Evolutionary conservation across 2,329 filamentous ascomycete species (phyloP), one percentile per base, ranked within the genome.

Genomic region (Pestalotiopsis sp.): DNA sequence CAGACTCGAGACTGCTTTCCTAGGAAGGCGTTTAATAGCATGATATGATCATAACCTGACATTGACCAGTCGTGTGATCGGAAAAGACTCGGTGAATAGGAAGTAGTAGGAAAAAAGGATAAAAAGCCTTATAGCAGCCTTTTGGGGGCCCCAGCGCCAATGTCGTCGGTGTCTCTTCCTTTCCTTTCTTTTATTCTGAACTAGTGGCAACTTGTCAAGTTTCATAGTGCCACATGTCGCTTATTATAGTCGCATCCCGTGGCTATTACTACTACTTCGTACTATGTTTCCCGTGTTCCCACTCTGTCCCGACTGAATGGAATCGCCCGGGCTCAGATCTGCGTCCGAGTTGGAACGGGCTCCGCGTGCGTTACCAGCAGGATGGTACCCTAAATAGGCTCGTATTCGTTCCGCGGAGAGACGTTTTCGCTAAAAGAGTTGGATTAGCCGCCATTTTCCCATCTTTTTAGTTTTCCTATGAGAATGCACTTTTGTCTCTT

Each of bases 291-390:
- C 25, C 57, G 57, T 27, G 57, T 59, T 36, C 45, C 49, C 20
- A 12, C 27, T 17, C 25, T 27, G 14, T 6, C 64, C 36, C 41
- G 52, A 66, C 64, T 23, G 64, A 66, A 20, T 23, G 65, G 31
- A 36, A 23, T 59, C 14, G 65, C 14, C 39, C 12, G 27, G 36
- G 36, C n/a, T 20, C 20, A 20, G 25, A 27, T 36, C 25, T 36
- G 27, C 27, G 31, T 12, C 17, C 45, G n/a, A 20, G 27, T 62
- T 31, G 17, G 31, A 20, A 45, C 65, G 31, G 52, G 58, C 52
- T 67, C 27, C 52, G 27, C 36, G n/a, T 39, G 65, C 49, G 65
- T 59, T 67, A 41, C 65, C 65, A 67, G 49, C 25, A 56, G 65
- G 13, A 49, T 56, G 65, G 56, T 49, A 64, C 61, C 38, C 61